Evolutionary conservation across 495 filamentous ascomycete species (phyloP).

Genomic region (Apodospora peruviana): DNA sequence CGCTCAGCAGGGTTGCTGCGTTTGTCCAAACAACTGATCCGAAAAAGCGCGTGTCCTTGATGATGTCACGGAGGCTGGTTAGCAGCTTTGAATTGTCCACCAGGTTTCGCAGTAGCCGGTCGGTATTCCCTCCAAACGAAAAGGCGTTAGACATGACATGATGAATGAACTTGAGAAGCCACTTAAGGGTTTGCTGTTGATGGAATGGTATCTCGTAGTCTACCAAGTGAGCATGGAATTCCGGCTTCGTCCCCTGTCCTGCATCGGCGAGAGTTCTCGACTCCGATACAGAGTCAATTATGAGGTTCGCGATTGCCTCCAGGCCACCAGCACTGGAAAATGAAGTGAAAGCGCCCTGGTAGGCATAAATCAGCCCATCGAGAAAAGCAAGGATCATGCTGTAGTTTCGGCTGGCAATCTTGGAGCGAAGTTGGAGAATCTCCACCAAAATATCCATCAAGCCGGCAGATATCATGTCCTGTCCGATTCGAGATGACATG

Average conservation of each 20-base stretch:
- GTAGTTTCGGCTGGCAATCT: constrained; percentile 74
- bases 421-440: constrained; percentile 76
- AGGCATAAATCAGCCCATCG: constrained; percentile 76
- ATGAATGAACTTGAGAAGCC: constrained; percentile 92
- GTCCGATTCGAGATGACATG: constrained; percentile 60
- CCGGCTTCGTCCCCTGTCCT: constrained; percentile 68
- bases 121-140: constrained; percentile 66
- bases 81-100: constrained; percentile 88
- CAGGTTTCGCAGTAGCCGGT: constrained; percentile 83
- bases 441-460: constrained; percentile 86
- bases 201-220: constrained; percentile 92
- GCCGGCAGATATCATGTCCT: constrained; percentile 77
- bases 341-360: constrained; percentile 72
- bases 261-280: constrained; percentile 57
- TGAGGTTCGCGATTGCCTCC: constrained; percentile 78
- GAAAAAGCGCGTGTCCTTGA: constrained; percentile 69
- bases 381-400: constrained; percentile 78
- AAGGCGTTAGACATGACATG: constrained; percentile 82
- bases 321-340: constrained; percentile 76
- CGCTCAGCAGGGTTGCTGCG: constrained; percentile 82
- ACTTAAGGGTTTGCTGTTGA: constrained; percentile 86
- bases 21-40: constrained; percentile 93
- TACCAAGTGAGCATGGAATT: constrained; percentile 71
- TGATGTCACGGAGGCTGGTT: constrained; percentile 70
- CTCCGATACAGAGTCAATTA: constrained; percentile 69